These are phyloP conservation scores for Flaveria brownii DNA, from an alignment of 129 eudicot genomes.

Conservation along the genomic window DNA sequence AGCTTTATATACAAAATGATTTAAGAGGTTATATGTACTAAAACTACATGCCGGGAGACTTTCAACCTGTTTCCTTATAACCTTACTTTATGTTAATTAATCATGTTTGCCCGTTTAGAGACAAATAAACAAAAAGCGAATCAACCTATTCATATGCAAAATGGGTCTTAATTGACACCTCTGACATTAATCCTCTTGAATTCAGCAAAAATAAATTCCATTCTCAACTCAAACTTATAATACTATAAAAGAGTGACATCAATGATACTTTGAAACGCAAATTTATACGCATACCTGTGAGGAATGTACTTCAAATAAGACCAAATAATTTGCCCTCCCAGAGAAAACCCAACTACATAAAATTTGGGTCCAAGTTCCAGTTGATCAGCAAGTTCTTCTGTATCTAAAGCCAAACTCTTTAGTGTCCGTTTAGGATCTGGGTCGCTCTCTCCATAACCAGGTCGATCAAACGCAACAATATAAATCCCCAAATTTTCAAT, in stretches of 20 bases:
- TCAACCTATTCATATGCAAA: too few species aligned
- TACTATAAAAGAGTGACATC: not conserved
- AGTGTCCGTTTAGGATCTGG: slow-evolving; percentile 58
- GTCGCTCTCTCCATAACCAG: slow-evolving; percentile 94
- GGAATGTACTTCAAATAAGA: slow-evolving; percentile 78
- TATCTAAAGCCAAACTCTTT: slow-evolving; percentile 62
- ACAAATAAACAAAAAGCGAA: too few species aligned
- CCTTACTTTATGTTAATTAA: too few species aligned
- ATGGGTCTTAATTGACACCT: too few species aligned
- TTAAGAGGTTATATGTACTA: not conserved
- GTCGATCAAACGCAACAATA: slow-evolving; percentile 73
- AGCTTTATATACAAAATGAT: not conserved
- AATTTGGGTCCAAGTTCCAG: slow-evolving; percentile 72
- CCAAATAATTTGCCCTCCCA: slow-evolving; percentile 72
- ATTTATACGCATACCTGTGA: slow-evolving; percentile 36
- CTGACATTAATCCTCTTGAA: too few species aligned
- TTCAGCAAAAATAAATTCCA: not conserved
- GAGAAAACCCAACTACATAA: slow-evolving; percentile 60
- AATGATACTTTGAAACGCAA: not conserved
- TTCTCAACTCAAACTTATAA: not conserved
- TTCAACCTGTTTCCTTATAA: too few species aligned
- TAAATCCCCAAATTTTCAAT: slow-evolving; percentile 62
- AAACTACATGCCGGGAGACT: too few species aligned
- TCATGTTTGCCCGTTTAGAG: too few species aligned
- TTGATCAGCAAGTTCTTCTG: slow-evolving; percentile 84